A percentile compares a stretch with the other conserved stretches of the same genome.
Conservation (phyloP, 2,329 filamentous ascomycete genomes). For the Didymella sp. region DNA sequence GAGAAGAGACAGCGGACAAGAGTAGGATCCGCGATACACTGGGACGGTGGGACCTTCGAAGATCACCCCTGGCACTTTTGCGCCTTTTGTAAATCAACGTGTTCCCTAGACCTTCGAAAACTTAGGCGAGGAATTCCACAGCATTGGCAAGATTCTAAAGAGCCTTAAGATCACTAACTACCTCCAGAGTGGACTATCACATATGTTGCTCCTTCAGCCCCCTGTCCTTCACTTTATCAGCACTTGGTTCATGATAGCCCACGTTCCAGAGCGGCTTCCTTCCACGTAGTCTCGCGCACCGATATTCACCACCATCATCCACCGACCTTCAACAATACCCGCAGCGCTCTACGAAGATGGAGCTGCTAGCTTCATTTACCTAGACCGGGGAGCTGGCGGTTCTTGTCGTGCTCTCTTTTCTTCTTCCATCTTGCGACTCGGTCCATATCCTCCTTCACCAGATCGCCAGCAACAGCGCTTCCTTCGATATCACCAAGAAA, state of each 20-base stretch:
- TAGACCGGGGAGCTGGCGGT: not conserved
- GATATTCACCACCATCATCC: not conserved
- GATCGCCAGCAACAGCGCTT: not conserved
- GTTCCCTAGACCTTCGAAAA: not conserved
- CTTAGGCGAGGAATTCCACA: not conserved
- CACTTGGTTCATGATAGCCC: not conserved
- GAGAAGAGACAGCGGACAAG: slow-evolving; percentile 19
- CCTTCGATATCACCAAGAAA: not conserved
- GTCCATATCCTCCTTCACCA: not conserved
- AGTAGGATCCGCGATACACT: not conserved
- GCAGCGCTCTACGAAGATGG: not conserved
- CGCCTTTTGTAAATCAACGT: not conserved
- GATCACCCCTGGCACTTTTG: not conserved
- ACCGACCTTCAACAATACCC: not conserved
- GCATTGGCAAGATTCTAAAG: not conserved
- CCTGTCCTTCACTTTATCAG: not conserved
- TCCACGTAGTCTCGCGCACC: not conserved
- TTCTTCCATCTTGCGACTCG: not conserved
- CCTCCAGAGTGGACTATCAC: not conserved
- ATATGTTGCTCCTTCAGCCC: not conserved
- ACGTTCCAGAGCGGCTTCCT: not conserved
- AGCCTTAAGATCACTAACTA: not conserved
- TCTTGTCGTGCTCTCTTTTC: not conserved
- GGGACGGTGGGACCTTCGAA: not conserved
- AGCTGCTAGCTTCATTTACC: not conserved